Evolutionary conservation across 352 stramenopile genomes (phyloP).

Genomic region (Globisporangium canariense): DNA sequence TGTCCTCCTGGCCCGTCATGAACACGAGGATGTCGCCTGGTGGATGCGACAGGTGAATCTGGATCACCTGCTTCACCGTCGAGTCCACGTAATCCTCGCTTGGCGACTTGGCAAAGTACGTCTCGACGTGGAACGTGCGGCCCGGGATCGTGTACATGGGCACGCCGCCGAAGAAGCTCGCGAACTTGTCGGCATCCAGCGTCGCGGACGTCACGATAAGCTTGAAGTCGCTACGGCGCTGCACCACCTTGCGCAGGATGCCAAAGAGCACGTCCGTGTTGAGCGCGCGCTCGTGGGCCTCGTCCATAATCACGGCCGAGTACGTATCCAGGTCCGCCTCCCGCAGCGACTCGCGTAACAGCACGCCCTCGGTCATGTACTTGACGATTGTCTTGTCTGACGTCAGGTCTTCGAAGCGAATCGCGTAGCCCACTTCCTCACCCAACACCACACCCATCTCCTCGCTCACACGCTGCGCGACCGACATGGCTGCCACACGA

Average conservation of each 20-base stretch:
- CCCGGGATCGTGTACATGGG: slow-evolving; percentile 97
- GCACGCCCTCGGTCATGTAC: slow-evolving; percentile 94
- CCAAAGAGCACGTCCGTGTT: slow-evolving; percentile 95
- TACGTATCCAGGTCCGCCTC: slow-evolving; percentile 88
- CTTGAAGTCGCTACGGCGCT: slow-evolving; percentile 88
- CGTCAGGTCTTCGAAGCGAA: slow-evolving; percentile 94
- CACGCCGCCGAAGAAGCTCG: slow-evolving; percentile 95
- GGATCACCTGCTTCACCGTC: slow-evolving; percentile 97
- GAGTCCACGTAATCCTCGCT: slow-evolving; percentile 98
- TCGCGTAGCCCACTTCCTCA: slow-evolving; percentile 89
- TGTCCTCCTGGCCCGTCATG: slow-evolving; percentile 99
- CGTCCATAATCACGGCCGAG: slow-evolving; percentile 92
- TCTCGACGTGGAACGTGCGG: slow-evolving; percentile 83
- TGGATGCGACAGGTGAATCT: slow-evolving; percentile 97
- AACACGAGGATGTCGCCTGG: slow-evolving; percentile 98
- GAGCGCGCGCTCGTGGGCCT: slow-evolving; percentile 92
- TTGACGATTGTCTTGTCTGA: slow-evolving; percentile 96
- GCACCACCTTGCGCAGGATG: slow-evolving; percentile 90
- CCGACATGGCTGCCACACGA: slow-evolving; percentile 98
- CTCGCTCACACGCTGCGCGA: slow-evolving; percentile 97
- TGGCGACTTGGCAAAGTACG: slow-evolving; percentile 90
- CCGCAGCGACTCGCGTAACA: slow-evolving; percentile 92
- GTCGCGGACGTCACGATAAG: slow-evolving; percentile 94
- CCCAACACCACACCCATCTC: slow-evolving; percentile 95
- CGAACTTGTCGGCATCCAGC: slow-evolving; percentile 97